Conservation (phyloP, 225 moss, liverwort and hornwort genomes). For the Marchantia polymorpha region DNA sequence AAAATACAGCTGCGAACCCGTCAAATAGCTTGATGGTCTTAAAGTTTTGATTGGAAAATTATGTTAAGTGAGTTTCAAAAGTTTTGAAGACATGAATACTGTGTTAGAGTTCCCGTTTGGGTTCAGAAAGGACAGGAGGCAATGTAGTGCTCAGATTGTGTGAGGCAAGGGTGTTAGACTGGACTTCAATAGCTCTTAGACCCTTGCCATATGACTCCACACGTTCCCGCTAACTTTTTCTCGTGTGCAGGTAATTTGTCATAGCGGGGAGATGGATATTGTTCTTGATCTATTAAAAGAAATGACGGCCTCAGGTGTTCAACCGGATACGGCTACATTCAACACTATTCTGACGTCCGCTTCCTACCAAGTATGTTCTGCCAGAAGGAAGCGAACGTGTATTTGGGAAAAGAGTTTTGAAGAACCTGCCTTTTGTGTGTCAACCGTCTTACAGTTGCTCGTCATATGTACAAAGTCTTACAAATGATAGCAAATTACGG, state of each 20-base stretch:
- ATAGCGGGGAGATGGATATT: conserved; percentile 67
- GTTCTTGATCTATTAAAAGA: conserved; percentile 63
- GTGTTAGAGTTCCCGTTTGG: not conserved
- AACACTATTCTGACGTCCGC: conserved; percentile 90
- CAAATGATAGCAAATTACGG: no score
- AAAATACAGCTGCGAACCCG: not conserved
- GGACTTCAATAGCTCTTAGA: not conserved
- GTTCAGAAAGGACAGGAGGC: not conserved
- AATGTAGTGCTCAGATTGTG: not conserved
- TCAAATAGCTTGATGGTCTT: no score
- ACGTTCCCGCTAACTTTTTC: not conserved
- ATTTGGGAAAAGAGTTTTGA: not conserved
- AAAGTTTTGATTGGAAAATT: no score
- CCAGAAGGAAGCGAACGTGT: not conserved
- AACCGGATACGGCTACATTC: conserved; percentile 71
- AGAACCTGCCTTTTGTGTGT: not conserved
- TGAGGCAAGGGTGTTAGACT: not conserved
- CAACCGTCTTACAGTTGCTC: not conserved
- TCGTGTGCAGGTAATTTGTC: conserved; percentile 69
- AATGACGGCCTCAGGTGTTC: conserved; percentile 62
- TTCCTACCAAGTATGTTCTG: conserved; percentile 64
- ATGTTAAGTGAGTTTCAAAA: no score
- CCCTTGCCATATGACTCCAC: not conserved
- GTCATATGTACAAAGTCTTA: no score
- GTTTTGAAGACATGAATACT: no score